Evolutionary conservation across 495 filamentous ascomycete species (phyloP).

Genomic region (Apodospora peruviana): DNA sequence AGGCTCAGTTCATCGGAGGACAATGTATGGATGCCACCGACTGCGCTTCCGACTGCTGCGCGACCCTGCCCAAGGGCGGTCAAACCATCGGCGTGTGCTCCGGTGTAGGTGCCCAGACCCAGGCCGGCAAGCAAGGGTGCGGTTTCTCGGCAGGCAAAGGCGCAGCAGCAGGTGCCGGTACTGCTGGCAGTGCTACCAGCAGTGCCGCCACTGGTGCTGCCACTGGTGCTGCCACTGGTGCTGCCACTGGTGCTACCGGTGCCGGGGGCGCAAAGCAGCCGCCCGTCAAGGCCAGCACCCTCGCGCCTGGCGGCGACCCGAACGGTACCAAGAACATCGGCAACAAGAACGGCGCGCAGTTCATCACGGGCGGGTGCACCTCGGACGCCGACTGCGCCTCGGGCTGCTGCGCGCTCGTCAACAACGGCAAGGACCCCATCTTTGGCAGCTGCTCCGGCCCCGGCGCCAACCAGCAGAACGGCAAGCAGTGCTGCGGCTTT

Average conservation of each 20-base stretch:
- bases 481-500: slow-evolving; percentile 46
- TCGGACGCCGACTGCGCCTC: slow-evolving; percentile 24
- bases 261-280: neutral
- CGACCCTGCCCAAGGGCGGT: slow-evolving; percentile 18
- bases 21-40: slow-evolving; percentile 35
- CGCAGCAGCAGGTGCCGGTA: neutral
- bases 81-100: slow-evolving; percentile 31
- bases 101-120: slow-evolving; percentile 20
- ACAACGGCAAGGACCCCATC: slow-evolving; percentile 15
- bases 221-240: neutral
- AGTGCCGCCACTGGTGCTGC: neutral
- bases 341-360: slow-evolving; percentile 18
- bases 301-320: slow-evolving; percentile 20
- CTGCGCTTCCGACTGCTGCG: slow-evolving; percentile 37
- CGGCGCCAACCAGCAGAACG: slow-evolving; percentile 33
- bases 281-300: slow-evolving; percentile 9
- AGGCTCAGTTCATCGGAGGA: slow-evolving; percentile 39
- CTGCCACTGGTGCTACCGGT: neutral
- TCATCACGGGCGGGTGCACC: slow-evolving; percentile 21
- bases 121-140: slow-evolving; percentile 28
- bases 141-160: slow-evolving; percentile 15
- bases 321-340: slow-evolving; percentile 18
- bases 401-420: slow-evolving; percentile 19
- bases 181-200: neutral
- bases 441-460: slow-evolving; percentile 36